phyloP scores from a whole-genome alignment of 2,329 filamentous ascomycete genomes.

The Fusarium algeriense region DNA sequence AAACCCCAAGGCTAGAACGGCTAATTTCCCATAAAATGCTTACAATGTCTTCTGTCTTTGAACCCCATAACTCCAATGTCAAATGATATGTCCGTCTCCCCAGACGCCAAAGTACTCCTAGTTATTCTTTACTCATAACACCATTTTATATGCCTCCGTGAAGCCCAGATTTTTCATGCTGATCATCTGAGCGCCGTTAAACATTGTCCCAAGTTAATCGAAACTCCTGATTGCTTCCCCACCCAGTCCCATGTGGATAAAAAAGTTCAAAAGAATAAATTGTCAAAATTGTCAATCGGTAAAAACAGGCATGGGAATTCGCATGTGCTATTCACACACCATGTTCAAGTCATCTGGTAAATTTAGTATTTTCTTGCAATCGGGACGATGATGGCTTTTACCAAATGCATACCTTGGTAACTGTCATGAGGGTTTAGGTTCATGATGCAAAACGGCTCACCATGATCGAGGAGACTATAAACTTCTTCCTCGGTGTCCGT shows the following conservation, averaged over 20 bases:
- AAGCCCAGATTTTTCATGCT: constrained; percentile 12
- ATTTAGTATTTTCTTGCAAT: not conserved
- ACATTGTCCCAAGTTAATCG: constrained; percentile 27
- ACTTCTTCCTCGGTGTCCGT: not conserved
- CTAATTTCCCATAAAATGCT: constrained; percentile 21
- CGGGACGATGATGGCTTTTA: not conserved
- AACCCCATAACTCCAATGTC: constrained; percentile 30
- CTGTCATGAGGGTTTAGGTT: not conserved
- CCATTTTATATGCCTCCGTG: constrained; percentile 12
- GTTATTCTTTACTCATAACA: constrained; percentile 22
- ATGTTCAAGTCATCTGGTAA: not conserved
- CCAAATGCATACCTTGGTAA: not conserved
- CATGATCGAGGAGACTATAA: not conserved
- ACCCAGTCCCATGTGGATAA: not conserved
- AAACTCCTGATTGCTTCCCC: constrained; percentile 21
- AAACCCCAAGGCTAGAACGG: constrained; percentile 16
- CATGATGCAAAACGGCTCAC: not conserved
- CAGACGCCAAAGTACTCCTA: constrained; percentile 29
- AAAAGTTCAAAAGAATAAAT: constrained; percentile 9
- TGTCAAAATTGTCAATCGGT: constrained; percentile 18
- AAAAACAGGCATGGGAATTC: not conserved
- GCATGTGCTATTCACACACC: not conserved
- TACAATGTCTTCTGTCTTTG: constrained; percentile 20
- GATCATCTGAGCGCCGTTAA: constrained; percentile 18
- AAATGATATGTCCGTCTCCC: constrained; percentile 24